These are phyloP conservation scores for Teunomyces kruisii DNA, from an alignment of 805 yeast genomes.

Conservation along the genomic window DNA sequence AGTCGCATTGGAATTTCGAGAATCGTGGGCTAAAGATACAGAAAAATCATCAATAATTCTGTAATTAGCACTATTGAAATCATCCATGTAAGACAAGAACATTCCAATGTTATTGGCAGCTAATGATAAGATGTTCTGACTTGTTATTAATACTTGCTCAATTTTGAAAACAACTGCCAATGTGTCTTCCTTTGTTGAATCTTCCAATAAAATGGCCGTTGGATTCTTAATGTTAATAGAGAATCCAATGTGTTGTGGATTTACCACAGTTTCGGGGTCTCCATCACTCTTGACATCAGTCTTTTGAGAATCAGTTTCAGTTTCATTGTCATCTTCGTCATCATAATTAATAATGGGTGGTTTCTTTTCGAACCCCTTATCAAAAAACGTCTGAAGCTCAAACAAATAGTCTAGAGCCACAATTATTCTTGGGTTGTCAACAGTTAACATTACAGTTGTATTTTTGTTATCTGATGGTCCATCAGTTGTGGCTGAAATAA, in stretches of 20 bases:
- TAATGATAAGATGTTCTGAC: constrained; percentile 64
- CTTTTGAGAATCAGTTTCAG: not conserved
- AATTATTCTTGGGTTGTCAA: constrained; percentile 79
- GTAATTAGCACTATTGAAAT: constrained; percentile 57
- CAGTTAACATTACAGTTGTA: constrained; percentile 53
- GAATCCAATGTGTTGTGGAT: constrained; percentile 39
- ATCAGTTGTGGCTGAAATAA: constrained; percentile 50
- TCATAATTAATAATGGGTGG: constrained; percentile 12
- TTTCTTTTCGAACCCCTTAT: constrained; percentile 42
- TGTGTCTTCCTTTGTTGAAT: constrained; percentile 64
- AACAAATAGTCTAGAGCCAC: constrained; percentile 84
- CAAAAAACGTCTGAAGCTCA: constrained; percentile 67
- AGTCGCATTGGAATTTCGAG: constrained; percentile 59
- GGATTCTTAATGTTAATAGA: constrained; percentile 73
- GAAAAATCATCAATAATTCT: constrained; percentile 89
- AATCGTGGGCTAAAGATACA: constrained; percentile 69
- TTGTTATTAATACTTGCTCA: constrained; percentile 70
- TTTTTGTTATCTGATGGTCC: constrained; percentile 39
- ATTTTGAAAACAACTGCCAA: constrained; percentile 91
- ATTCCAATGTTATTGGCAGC: constrained; percentile 80
- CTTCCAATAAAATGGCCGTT: constrained; percentile 76
- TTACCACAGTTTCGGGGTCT: not conserved
- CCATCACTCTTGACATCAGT: not conserved
- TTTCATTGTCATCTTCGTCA: constrained; percentile 12
- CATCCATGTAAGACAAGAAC: constrained; percentile 77